Conservation (phyloP, 2,329 filamentous ascomycete species). For the Ambrosiella cleistominuta region DNA sequence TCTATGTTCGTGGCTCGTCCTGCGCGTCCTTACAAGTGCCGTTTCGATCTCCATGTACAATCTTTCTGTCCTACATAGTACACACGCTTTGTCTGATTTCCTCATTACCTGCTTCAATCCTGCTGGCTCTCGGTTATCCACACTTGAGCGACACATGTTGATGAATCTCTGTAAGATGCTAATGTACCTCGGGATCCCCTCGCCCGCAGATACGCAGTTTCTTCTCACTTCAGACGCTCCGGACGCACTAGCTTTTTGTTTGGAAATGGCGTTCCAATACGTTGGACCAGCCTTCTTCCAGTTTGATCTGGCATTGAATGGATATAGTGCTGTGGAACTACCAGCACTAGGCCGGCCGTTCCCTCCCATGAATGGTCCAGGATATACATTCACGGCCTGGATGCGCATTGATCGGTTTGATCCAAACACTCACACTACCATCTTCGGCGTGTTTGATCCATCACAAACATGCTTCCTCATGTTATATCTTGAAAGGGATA, state of each 20-base stretch:
- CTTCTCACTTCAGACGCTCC: constrained; percentile 39
- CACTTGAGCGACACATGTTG: constrained; percentile 40
- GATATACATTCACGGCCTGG: constrained; percentile 86
- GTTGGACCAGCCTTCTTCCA: constrained; percentile 73
- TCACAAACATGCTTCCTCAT: constrained; percentile 88
- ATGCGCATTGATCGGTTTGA: constrained; percentile 79
- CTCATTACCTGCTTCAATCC: constrained; percentile 42
- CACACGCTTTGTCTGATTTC: constrained; percentile 50
- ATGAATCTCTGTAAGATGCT: constrained; percentile 51
- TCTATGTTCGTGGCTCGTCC: constrained; percentile 43
- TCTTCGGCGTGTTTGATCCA: constrained; percentile 87
- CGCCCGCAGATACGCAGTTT: constrained; percentile 66
- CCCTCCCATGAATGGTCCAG: constrained; percentile 59
- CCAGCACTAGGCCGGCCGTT: constrained; percentile 72
- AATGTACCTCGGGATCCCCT: constrained; percentile 58
- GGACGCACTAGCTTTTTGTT: constrained; percentile 47
- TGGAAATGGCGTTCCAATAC: constrained; percentile 57
- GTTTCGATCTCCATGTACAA: constrained; percentile 49
- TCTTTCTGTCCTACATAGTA: constrained; percentile 51
- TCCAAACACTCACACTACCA: constrained; percentile 66
- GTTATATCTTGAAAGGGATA: constrained; percentile 85
- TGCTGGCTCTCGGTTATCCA: constrained; percentile 19
- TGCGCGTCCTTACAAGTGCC: constrained; percentile 43
- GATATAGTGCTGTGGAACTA: constrained; percentile 79
- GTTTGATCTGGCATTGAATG: constrained; percentile 77